A percentile compares a stretch with the other conserved stretches of the same genome.
phyloP scores from a whole-genome alignment of 306 rosid species.

The Astragalus glycyphyllos region DNA sequence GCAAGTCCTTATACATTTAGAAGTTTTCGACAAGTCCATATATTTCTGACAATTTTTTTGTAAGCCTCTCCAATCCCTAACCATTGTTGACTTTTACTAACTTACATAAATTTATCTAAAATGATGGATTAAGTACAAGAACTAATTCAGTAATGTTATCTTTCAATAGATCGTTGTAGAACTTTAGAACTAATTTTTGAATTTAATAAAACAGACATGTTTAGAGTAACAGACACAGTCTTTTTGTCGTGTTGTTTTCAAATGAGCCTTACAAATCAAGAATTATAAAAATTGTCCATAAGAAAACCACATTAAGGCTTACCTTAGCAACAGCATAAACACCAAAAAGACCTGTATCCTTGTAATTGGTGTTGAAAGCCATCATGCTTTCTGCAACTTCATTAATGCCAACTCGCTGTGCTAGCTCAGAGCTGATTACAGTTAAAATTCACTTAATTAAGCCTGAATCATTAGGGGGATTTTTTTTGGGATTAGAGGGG shows the following conservation, averaged over 20 bases:
- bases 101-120: neutral
- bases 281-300: slow-evolving; percentile 1
- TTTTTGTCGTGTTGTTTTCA: neutral
- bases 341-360: slow-evolving; percentile 44
- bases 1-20: neutral
- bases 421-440: slow-evolving; percentile 42
- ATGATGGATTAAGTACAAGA: neutral
- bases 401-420: slow-evolving; percentile 45
- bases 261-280: neutral
- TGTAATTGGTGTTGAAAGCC: slow-evolving; percentile 43
- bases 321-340: slow-evolving; percentile 45
- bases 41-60: neutral
- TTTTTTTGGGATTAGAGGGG: neutral
- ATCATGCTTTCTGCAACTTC: slow-evolving; percentile 45
- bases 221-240: neutral
- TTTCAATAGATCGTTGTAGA: slow-evolving; percentile 1
- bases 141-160: neutral
- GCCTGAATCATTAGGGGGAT: slow-evolving; percentile 3
- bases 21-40: neutral
- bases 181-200: neutral
- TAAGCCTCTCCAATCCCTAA: neutral
- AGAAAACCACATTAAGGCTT: neutral
- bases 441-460: slow-evolving; percentile 18
- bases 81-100: neutral
- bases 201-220: neutral